A percentile compares a stretch with the other conserved stretches of the same genome.
Conservation (phyloP, 2,329 filamentous ascomycete species). For the Aspergillus sp. region DNA sequence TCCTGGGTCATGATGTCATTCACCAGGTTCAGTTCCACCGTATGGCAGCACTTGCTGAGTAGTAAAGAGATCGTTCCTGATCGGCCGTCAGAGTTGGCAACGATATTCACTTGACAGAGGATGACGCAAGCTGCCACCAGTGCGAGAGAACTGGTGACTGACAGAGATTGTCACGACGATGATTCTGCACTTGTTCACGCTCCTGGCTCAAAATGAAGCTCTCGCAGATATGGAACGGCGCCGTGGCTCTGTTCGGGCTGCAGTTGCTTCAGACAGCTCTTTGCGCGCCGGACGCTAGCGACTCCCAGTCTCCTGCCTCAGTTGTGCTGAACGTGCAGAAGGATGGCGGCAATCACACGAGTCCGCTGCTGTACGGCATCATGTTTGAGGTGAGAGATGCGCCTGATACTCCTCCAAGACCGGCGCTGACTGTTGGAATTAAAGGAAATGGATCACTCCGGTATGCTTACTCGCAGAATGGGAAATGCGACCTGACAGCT, state of each 20-base stretch:
- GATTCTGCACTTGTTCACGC: neutral
- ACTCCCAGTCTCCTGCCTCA: neutral
- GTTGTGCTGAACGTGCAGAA: slow-evolving; percentile 20
- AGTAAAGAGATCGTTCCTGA: neutral
- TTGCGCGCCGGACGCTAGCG: neutral
- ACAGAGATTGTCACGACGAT: neutral
- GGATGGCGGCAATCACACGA: slow-evolving; percentile 33
- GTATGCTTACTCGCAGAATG: slow-evolving; percentile 11
- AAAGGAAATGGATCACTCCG: slow-evolving; percentile 38
- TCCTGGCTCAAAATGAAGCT: neutral
- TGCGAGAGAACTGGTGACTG: neutral
- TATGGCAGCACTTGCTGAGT: neutral
- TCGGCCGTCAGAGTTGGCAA: neutral
- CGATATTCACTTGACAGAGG: neutral
- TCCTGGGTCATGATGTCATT: neutral
- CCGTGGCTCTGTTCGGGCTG: neutral
- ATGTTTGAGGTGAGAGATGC: slow-evolving; percentile 35
- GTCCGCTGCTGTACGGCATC: slow-evolving; percentile 34
- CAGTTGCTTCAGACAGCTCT: neutral
- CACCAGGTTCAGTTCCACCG: neutral
- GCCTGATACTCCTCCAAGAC: neutral
- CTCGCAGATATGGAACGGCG: neutral
- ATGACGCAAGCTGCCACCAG: neutral
- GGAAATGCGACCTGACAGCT: neutral
- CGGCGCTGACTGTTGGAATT: neutral